phyloP scores from a whole-genome alignment of 768 basidiomycete genomes.

The Mycena galericulata region DNA sequence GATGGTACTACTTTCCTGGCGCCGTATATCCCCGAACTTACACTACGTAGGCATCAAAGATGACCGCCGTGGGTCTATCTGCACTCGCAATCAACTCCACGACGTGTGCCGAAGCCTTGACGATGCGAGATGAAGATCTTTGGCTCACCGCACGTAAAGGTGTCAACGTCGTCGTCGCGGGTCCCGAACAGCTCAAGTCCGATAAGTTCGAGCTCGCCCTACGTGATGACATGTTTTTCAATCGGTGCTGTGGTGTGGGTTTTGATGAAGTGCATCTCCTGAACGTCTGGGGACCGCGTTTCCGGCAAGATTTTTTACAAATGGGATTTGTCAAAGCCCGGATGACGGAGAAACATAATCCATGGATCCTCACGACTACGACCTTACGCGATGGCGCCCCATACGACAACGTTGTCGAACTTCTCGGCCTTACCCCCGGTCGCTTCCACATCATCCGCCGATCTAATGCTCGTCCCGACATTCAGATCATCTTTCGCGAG shows the following conservation, averaged over 20 bases:
- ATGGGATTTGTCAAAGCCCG: conserved; percentile 22
- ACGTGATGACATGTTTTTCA: conserved; percentile 12
- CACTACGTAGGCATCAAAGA: not conserved
- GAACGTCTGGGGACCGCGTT: conserved; percentile 25
- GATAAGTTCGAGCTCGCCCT: conserved; percentile 16
- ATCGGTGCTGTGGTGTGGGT: conserved; percentile 15
- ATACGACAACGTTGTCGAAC: not conserved
- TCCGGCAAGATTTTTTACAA: conserved; percentile 23
- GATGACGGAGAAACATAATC: not conserved
- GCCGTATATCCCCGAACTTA: not conserved
- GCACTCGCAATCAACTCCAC: not conserved
- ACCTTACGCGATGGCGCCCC: not conserved
- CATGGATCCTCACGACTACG: not conserved
- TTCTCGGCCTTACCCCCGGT: not conserved
- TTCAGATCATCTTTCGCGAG: not conserved
- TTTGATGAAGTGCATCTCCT: conserved; percentile 32
- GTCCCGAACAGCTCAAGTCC: no score
- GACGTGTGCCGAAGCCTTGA: not conserved
- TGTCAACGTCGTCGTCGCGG: not conserved
- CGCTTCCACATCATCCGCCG: not conserved
- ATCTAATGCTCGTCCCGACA: not conserved
- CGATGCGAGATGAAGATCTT: not conserved
- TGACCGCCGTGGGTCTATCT: not conserved
- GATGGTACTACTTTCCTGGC: not conserved
- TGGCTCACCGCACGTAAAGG: not conserved